Conservation (phyloP, 208 protist species). For the Trypanosoma vivax region DNA sequence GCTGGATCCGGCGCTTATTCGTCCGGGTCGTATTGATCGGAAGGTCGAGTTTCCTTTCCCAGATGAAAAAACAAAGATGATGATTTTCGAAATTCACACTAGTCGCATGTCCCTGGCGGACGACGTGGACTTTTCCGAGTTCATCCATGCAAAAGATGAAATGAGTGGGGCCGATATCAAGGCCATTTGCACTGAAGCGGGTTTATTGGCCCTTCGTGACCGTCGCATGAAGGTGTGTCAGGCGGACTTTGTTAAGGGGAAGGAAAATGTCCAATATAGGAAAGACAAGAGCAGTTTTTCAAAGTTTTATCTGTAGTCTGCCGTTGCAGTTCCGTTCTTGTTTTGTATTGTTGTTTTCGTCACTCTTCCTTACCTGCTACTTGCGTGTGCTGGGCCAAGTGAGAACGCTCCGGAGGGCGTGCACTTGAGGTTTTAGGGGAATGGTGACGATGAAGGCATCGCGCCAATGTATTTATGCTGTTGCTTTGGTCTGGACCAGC, state of each 20-base stretch:
- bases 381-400: too few relatives aligned
- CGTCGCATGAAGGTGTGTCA: constrained; percentile 99
- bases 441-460: too few relatives aligned
- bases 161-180: constrained; percentile 99
- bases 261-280: constrained; percentile 99
- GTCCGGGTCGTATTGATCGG: constrained; percentile 99
- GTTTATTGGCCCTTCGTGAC: constrained; percentile 98
- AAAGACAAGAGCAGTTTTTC: constrained; percentile 98
- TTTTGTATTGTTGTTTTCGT: too few relatives aligned
- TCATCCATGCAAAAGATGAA: constrained; percentile 99
- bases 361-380: too few relatives aligned
- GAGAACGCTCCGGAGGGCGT: too few relatives aligned
- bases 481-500: too few relatives aligned
- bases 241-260: constrained; percentile 98
- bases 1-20: constrained; percentile 99
- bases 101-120: constrained; percentile 97
- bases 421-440: too few relatives aligned
- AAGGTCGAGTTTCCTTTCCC: constrained; percentile 99
- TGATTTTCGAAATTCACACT: constrained; percentile 99
- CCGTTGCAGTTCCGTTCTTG: neutral
- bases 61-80: constrained; percentile 97
- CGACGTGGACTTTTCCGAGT: constrained; percentile 99
- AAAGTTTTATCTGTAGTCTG: constrained; percentile 95
- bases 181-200: constrained; percentile 99
- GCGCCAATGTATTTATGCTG: too few relatives aligned